Evolutionary conservation across 2,329 filamentous ascomycete species (phyloP).

Genomic region (Cladosporium halotolerans): DNA sequence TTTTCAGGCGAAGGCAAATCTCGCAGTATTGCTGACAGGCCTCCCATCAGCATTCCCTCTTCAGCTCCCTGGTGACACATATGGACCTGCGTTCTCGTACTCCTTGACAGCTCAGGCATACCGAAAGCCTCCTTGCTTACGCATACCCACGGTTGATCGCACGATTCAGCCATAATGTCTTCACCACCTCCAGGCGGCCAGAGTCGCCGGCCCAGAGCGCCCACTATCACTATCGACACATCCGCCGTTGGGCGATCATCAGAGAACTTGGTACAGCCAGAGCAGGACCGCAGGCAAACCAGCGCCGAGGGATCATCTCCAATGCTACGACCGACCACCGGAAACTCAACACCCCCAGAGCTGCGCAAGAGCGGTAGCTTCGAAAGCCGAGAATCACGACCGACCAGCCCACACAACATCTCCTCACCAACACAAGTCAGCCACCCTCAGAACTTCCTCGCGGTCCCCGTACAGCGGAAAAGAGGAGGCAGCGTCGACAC

Average conservation of each 20-base stretch:
- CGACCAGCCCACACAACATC: slow-evolving; percentile 62
- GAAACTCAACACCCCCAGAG: slow-evolving; percentile 31
- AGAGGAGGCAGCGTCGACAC: slow-evolving; percentile 63
- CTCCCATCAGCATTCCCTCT: neutral
- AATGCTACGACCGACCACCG: slow-evolving; percentile 7
- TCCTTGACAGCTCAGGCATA: slow-evolving; percentile 2
- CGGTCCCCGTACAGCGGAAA: slow-evolving; percentile 58
- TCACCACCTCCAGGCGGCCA: neutral
- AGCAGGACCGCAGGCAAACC: slow-evolving; percentile 1
- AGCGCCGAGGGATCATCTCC: slow-evolving; percentile 22
- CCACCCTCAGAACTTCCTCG: slow-evolving; percentile 52
- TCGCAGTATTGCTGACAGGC: slow-evolving; percentile 4
- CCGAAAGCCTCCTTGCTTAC: neutral
- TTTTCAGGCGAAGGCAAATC: neutral
- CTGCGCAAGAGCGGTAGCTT: slow-evolving; percentile 54
- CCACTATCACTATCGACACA: slow-evolving; percentile 49
- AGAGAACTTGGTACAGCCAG: slow-evolving; percentile 11
- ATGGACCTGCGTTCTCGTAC: neutral
- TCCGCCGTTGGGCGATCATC: slow-evolving; percentile 36
- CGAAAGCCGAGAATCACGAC: slow-evolving; percentile 58
- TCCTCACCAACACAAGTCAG: slow-evolving; percentile 55
- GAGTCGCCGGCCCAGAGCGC: slow-evolving; percentile 32
- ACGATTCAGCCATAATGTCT: neutral
- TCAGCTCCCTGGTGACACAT: neutral
- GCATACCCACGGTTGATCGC: neutral